Evolutionary conservation across 352 stramenopile species (phyloP), one percentile per base, ranked within the genome.

Genomic region (Globisporangium takayamanum): DNA sequence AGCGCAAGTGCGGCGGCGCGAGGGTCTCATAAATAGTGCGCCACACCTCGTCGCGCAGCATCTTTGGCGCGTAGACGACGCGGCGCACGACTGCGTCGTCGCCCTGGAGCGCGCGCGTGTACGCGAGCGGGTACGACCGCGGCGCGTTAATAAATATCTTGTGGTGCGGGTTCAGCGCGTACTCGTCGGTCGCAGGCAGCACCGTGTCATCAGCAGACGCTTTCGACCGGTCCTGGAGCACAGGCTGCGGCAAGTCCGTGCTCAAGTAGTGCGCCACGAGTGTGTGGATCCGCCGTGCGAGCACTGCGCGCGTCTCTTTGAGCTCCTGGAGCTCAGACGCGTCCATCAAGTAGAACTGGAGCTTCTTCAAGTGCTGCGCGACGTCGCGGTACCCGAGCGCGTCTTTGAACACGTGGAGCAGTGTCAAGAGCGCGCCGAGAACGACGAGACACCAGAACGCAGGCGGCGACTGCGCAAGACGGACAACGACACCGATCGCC

Each of bases 101-200:
- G 15, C 15, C 15, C 36, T 72, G 68, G 48, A 87, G 74, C 49
- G 72, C 63, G 15, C 62, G 56, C 7, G 71, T 73, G 33, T 79
- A 87, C 10, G 73, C 59, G 41, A 88, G 62, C n/a, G 78, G 74
- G 59, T 86, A 87, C 55, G 76, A 87, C 25, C 76, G 77, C 48
- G 77, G 80, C 37, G 80, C 71, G 67, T 89, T 89, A 69, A 89
- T 88, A 84, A 89, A 89, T 78, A 89, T 84, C 58, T 88, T 85
- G 70, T 89, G 78, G 66, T 89, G 76, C 50, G 73, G 64, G 58
- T 89, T 89, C 18, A 89, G 67, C 57, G 76, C 75, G 68, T 87
- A 89, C 53, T 85, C 69, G 57, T 88, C 77, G 30, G 76, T 84
- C 22, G 73, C 55, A 30, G 72, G 64, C 3, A 75, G 65, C 22